Percentiles rank a stretch among this genome's conserved stretches.
Evolutionary conservation across 23 red algal genomes (phyloP).

Genomic region (Cyanidioschyzon merolae): DNA sequence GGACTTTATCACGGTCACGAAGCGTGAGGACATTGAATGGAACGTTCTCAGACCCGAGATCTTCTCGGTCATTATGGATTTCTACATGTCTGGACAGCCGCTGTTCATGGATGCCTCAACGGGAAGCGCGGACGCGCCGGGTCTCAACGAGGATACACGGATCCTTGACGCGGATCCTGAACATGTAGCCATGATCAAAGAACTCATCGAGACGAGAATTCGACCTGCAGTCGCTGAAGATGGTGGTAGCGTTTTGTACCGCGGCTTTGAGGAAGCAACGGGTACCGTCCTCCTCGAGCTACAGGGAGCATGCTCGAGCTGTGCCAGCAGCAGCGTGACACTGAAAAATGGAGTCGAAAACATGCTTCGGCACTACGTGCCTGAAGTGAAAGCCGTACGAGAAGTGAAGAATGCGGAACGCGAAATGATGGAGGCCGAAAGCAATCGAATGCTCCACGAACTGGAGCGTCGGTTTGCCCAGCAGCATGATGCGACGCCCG

Average conservation of each 20-base stretch:
- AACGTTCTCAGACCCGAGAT: constrained; percentile 72
- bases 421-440: constrained; percentile 13
- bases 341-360: constrained; percentile 98
- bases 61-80: constrained; percentile 84
- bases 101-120: constrained; percentile 21
- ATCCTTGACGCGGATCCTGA: constrained; percentile 67
- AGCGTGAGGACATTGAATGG: constrained; percentile 64
- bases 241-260: constrained; percentile 86
- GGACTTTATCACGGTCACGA: constrained; percentile 93
- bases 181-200: constrained; percentile 98
- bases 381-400: constrained; percentile 80
- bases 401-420: constrained; percentile 42
- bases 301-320: constrained; percentile 87
- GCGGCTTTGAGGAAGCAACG: constrained; percentile 57
- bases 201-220: constrained; percentile 89
- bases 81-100: constrained; percentile 34
- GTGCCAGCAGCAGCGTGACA: constrained; percentile 71
- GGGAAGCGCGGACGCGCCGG: neutral
- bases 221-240: constrained; percentile 97
- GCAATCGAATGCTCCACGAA: neutral
- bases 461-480: neutral
- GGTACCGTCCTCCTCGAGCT: constrained; percentile 73
- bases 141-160: constrained; percentile 26
- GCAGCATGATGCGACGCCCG: neutral
- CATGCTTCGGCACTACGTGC: constrained; percentile 97